phyloP scores from a whole-genome alignment of 2,329 filamentous ascomycete genomes.

The Cucurbitaria berberidis region DNA sequence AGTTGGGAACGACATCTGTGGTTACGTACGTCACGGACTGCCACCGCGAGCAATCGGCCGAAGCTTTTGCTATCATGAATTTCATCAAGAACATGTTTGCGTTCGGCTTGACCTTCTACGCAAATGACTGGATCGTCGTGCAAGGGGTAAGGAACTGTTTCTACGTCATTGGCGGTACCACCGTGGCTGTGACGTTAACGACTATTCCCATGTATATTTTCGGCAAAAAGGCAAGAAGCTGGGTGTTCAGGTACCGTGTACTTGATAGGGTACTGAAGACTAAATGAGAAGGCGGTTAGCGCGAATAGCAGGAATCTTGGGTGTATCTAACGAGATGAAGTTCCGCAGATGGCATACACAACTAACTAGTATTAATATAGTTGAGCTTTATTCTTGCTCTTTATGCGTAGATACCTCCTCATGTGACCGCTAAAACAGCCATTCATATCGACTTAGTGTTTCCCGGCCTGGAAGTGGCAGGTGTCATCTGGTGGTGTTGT shows the following conservation, averaged over 20 bases:
- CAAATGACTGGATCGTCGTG: constrained; percentile 27
- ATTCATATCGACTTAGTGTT: too few relatives aligned
- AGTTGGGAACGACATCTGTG: constrained; percentile 27
- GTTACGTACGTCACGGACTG: constrained; percentile 33
- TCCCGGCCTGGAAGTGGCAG: too few relatives aligned
- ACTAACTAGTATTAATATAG: too few relatives aligned
- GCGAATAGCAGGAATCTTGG: too few relatives aligned
- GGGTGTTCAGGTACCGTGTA: constrained; percentile 41
- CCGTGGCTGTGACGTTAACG: constrained; percentile 25
- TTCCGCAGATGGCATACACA: too few relatives aligned
- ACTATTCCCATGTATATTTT: constrained; percentile 37
- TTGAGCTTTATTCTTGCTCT: too few relatives aligned
- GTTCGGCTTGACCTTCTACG: constrained; percentile 32
- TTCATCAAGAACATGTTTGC: constrained; percentile 37
- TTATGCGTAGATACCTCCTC: too few relatives aligned
- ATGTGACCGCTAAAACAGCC: too few relatives aligned
- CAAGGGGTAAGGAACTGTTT: constrained; percentile 29
- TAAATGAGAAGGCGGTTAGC: neutral
- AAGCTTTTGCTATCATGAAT: constrained; percentile 37
- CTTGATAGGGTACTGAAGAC: constrained; percentile 25
- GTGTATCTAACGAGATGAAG: too few relatives aligned
- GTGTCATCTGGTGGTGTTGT: too few relatives aligned
- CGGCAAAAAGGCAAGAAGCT: constrained; percentile 32
- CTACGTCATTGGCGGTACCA: constrained; percentile 30
- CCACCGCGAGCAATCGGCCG: constrained; percentile 30